A percentile compares a stretch with the other conserved stretches of the same genome.
phyloP scores from a whole-genome alignment of 164 flowering plant species.

The Tetracentron sinense region DNA sequence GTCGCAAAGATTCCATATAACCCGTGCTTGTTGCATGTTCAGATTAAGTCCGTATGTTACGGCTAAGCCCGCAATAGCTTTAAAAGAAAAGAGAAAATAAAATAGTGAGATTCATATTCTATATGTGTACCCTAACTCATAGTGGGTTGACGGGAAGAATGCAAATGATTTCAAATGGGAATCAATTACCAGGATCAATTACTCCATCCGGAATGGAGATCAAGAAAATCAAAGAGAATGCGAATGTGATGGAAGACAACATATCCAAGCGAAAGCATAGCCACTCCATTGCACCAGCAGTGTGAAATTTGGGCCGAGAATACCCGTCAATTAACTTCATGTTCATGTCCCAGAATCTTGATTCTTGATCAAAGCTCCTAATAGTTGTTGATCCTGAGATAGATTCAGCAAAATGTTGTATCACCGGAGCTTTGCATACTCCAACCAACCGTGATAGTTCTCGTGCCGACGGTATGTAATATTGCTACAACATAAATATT shows the following conservation, averaged over 20 bases:
- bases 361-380: constrained; percentile 63
- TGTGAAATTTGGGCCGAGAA: constrained; percentile 60
- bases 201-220: constrained; percentile 55
- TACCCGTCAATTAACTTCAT: constrained; percentile 44
- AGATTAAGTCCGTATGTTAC: constrained; percentile 75
- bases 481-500: constrained; percentile 46
- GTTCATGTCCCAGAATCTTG: constrained; percentile 48
- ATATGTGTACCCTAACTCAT: not conserved
- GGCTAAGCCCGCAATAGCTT: constrained; percentile 71
- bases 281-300: constrained; percentile 76
- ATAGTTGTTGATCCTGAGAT: constrained; percentile 75
- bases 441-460: constrained; percentile 71
- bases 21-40: constrained; percentile 51
- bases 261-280: constrained; percentile 65
- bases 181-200: constrained; percentile 42
- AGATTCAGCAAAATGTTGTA: constrained; percentile 79
- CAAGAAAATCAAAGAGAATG: constrained; percentile 50
- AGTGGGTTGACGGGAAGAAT: too few species aligned
- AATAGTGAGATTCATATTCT: not conserved
- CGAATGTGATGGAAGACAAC: constrained; percentile 55
- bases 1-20: constrained; percentile 57
- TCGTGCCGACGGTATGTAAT: constrained; percentile 66
- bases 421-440: constrained; percentile 70
- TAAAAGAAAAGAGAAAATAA: constrained; percentile 6
- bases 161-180: not conserved